phyloP scores from a whole-genome alignment of 164 flowering plant species.

The Chimonanthus salicifolius region DNA sequence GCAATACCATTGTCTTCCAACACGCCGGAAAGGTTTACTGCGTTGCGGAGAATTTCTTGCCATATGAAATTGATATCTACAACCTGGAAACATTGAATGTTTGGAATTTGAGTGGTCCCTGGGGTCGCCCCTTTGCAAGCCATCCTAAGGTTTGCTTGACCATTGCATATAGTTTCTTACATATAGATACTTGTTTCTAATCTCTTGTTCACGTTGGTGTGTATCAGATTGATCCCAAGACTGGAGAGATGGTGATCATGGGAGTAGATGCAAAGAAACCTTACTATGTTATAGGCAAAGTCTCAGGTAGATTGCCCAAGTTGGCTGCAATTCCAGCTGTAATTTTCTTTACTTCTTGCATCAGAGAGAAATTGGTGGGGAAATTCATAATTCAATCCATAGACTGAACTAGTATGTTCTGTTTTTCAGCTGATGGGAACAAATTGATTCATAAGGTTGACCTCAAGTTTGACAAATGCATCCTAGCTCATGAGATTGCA shows the following conservation, averaged over 20 bases:
- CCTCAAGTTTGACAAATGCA: constrained; percentile 8
- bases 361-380: background rate
- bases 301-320: constrained; percentile 7
- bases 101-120: constrained; percentile 14
- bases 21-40: constrained; percentile 14
- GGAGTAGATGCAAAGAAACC: constrained; percentile 13
- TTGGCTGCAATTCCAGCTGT: background rate
- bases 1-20: constrained; percentile 16
- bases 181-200: background rate
- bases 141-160: constrained; percentile 19
- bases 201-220: background rate
- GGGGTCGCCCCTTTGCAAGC: constrained; percentile 20
- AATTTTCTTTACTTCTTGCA: background rate
- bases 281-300: constrained; percentile 4
- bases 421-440: constrained; percentile 13
- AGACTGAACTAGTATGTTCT: background rate
- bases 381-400: background rate
- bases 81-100: constrained; percentile 4
- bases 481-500: constrained; percentile 12
- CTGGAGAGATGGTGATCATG: constrained; percentile 11
- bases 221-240: constrained; percentile 7
- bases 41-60: constrained; percentile 12
- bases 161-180: background rate
- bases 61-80: constrained; percentile 11
- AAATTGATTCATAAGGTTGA: constrained; percentile 11